These are phyloP conservation scores for Grosmannia penicillata DNA, from an alignment of 2,329 filamentous ascomycete species.

Conservation along the genomic window DNA sequence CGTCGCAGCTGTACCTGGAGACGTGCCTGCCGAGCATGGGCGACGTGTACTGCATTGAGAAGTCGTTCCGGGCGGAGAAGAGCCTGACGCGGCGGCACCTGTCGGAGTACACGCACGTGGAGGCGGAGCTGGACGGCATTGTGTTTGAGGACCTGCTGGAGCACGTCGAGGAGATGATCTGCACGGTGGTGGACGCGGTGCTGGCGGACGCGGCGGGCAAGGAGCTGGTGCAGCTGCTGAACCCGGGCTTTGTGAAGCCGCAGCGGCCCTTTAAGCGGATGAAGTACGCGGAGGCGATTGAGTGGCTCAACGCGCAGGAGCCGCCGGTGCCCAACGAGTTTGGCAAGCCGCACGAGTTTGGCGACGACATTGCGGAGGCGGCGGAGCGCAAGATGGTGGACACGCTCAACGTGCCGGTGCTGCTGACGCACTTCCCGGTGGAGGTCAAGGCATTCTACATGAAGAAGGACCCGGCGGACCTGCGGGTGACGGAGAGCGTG, in stretches of 20 bases:
- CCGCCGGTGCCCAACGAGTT: slow-evolving; percentile 78
- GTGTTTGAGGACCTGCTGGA: slow-evolving; percentile 74
- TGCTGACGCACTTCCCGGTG: slow-evolving; percentile 74
- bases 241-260: slow-evolving; percentile 77
- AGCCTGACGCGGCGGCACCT: slow-evolving; percentile 86
- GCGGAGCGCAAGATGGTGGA: slow-evolving; percentile 96
- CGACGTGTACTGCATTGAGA: slow-evolving; percentile 95
- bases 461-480: slow-evolving; percentile 70
- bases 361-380: slow-evolving; percentile 90
- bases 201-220: slow-evolving; percentile 60
- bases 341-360: slow-evolving; percentile 75
- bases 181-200: slow-evolving; percentile 65
- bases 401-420: slow-evolving; percentile 81
- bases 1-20: slow-evolving; percentile 93
- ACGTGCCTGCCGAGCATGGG: slow-evolving; percentile 82
- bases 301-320: slow-evolving; percentile 81
- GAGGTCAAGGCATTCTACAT: slow-evolving; percentile 99
- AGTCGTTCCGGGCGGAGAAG: slow-evolving; percentile 97
- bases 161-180: slow-evolving; percentile 79
- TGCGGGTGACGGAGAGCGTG: slow-evolving; percentile 80
- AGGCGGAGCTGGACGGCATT: slow-evolving; percentile 94
- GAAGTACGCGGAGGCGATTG: slow-evolving; percentile 86
- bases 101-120: slow-evolving; percentile 88
- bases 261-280: slow-evolving; percentile 83
- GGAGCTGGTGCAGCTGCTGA: slow-evolving; percentile 65